These are phyloP conservation scores for Hypoxylon trugodes DNA, from an alignment of 495 filamentous ascomycete genomes.

Conservation along the genomic window DNA sequence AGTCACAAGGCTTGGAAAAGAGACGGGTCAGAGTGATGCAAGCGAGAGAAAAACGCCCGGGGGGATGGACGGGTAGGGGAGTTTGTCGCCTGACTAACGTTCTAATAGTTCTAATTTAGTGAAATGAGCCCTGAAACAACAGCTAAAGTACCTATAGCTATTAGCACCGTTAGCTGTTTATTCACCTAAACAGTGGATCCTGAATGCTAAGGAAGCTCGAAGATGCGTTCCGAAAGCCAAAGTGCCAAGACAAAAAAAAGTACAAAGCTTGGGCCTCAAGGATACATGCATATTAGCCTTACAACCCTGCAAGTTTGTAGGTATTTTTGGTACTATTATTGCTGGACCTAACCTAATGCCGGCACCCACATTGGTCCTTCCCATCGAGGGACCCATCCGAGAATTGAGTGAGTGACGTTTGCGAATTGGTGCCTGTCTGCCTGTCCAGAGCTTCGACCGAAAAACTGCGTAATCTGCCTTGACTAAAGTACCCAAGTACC, in stretches of 20 bases:
- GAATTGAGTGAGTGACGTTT: conserved; percentile 51
- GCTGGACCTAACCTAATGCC: conserved; percentile 25
- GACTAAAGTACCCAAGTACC: not conserved
- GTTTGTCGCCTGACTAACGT: conserved; percentile 30
- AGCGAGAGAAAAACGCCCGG: conserved; percentile 18
- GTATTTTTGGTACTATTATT: conserved; percentile 30
- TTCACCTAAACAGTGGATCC: conserved; percentile 15
- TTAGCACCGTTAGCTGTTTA: conserved; percentile 10
- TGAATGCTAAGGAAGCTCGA: conserved; percentile 26
- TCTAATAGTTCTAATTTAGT: not conserved
- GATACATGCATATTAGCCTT: conserved; percentile 2
- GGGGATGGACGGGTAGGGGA: not conserved
- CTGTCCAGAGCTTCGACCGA: conserved; percentile 37
- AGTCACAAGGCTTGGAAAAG: conserved; percentile 12
- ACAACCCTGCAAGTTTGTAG: not conserved
- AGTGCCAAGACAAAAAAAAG: conserved; percentile 21
- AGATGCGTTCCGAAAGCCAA: conserved; percentile 35
- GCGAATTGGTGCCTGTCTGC: conserved; percentile 45
- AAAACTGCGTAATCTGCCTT: conserved; percentile 9
- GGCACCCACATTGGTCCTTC: conserved; percentile 23
- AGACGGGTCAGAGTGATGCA: conserved; percentile 40
- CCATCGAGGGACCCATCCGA: conserved; percentile 18
- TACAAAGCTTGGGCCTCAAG: conserved; percentile 28
- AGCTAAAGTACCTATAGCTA: conserved; percentile 4
- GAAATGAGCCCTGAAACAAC: conserved; percentile 1